Percentiles rank a stretch among this genome's conserved stretches.
Evolutionary conservation across 2,329 filamentous ascomycete genomes (phyloP).

Genomic region (Myriosclerotinia duriaeana): DNA sequence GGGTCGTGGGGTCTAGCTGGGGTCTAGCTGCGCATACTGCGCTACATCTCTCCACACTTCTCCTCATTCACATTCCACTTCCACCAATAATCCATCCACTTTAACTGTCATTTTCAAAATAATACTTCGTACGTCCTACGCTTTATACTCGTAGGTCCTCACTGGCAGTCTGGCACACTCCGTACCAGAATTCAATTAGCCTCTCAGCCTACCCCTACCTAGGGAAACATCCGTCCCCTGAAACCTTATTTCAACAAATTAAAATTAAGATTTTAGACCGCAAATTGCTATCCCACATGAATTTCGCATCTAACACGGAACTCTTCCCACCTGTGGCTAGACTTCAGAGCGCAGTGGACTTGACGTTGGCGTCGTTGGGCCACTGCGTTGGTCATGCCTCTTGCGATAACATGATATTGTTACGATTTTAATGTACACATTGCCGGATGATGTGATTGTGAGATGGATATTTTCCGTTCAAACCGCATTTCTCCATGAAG

Average conservation of each 20-base stretch:
- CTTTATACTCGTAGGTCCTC: too few species aligned
- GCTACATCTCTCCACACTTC: too few species aligned
- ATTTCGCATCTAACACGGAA: slow-evolving; percentile 2
- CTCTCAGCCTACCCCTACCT: not conserved
- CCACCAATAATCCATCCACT: too few species aligned
- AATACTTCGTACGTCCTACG: too few species aligned
- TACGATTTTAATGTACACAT: not conserved
- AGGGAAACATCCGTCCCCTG: not conserved
- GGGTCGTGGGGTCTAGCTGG: not conserved
- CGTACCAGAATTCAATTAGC: not conserved
- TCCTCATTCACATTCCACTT: too few species aligned
- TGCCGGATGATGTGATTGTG: not conserved
- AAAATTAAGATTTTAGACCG: not conserved
- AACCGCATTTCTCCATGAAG: not conserved
- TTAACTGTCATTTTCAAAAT: too few species aligned
- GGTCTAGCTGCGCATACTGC: not conserved
- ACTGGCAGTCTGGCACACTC: not conserved
- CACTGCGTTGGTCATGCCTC: not conserved
- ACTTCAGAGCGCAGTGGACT: not conserved
- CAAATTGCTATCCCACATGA: not conserved
- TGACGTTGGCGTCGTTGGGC: too few species aligned
- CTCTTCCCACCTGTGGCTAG: not conserved
- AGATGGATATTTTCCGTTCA: not conserved
- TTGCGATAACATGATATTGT: not conserved
- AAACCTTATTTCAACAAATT: not conserved